A percentile compares a stretch with the other conserved stretches of the same genome.
These are phyloP conservation scores for Cydonia oblonga DNA, from an alignment of 331 rosid species.

Conservation along the genomic window DNA sequence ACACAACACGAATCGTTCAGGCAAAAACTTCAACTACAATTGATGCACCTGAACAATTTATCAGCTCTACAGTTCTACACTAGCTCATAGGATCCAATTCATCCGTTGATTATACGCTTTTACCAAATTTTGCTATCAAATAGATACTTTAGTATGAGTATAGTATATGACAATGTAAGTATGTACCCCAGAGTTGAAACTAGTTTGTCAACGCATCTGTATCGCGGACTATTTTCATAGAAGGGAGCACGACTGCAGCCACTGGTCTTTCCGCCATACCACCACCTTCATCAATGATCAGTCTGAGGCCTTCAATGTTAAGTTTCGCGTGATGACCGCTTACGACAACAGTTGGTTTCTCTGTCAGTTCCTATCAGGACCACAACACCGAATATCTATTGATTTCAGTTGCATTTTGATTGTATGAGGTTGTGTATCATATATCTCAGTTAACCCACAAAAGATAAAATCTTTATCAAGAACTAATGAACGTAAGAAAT, in stretches of 20 bases:
- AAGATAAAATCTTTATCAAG: not conserved
- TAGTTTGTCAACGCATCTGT: conserved; percentile 38
- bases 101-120: not conserved
- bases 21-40: not conserved
- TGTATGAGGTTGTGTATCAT: not conserved
- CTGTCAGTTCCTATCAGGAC: conserved; percentile 43
- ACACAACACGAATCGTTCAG: too few species aligned
- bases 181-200: conserved; percentile 1
- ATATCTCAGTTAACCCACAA: not conserved
- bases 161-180: not conserved
- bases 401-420: conserved; percentile 2
- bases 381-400: not conserved
- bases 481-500: not conserved
- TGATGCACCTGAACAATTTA: not conserved
- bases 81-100: not conserved
- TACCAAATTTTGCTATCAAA: not conserved
- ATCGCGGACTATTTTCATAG: conserved; percentile 59
- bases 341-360: conserved; percentile 46
- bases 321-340: conserved; percentile 97
- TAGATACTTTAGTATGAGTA: not conserved
- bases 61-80: not conserved
- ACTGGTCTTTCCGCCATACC: conserved; percentile 49
- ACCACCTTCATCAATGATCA: conserved; percentile 81
- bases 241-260: conserved; percentile 81
- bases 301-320: conserved; percentile 54